Evolutionary conservation across 441 rosid genomes (phyloP), one percentile per base, ranked within the genome.

Genomic region (Mallotus japonicus): DNA sequence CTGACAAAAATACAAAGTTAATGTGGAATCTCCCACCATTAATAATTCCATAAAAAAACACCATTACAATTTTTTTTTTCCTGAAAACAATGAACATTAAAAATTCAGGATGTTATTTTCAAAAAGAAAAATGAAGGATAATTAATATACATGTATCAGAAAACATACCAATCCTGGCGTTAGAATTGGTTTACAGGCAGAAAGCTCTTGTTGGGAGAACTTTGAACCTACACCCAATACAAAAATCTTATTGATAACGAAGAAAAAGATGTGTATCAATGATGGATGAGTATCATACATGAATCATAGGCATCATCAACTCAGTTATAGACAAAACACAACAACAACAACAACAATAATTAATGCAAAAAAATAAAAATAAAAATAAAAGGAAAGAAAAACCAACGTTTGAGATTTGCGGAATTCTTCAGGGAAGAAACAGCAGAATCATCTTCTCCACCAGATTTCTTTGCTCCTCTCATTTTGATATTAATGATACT

Each of bases 131-230:
- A 56, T 13, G 3, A 20, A 62, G 42, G 60, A 54, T 14, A 22
- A 9, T 46, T 20, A 9, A 66, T 2, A 22, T 59, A 15, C 17
- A 19, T 5, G 15, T 28, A 13, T 72, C 2, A 17, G n/a, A 32
- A 47, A 15, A 4, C 44, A 37, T 80, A 92, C 97, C 93, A 90
- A 87, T 76, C 88, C 77, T 44, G 97, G 97, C 5, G 96, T 89
- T 9, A 92, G 91, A 73, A 92, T 92, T 0, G 94, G 96, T 79
- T 92, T 92, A 81, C 97, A 90, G 73, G 97, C 97, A 44, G 96
- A 91, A 76, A 92, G 97, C 67, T 92, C 96, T 78, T 89, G 97
- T 54, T 92, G 97, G 9, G 91, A 85, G 71, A 92, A 92, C 75
- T 76, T 89, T 1, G 95, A 89, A 82, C 90, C 97, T 92, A 87